Evolutionary conservation across 2,329 filamentous ascomycete species (phyloP), one percentile per base, ranked within the genome.

Genomic region (Ceratocystis cubensis): DNA sequence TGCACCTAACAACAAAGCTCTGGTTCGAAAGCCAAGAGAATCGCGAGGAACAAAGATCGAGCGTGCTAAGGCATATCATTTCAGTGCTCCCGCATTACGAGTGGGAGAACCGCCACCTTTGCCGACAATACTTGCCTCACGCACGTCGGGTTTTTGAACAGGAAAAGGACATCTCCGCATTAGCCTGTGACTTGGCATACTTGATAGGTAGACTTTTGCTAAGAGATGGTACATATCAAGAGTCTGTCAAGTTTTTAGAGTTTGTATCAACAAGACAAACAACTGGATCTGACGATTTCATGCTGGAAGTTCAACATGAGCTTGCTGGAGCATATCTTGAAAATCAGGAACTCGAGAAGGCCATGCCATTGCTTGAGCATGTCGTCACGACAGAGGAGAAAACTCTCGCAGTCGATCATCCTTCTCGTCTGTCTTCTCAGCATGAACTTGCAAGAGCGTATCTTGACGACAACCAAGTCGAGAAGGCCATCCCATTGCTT

Each of bases 391-490:
- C 33, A 33, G 0, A 0, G 2, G 33, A 8, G 2, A 8, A 37
- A 0, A 33, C 33, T 8, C 7, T 33, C 22, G 1, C 22, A 22
- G 22, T 22, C 1, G 22, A 22, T 22, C 1, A 22, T 22, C 22
- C 1, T 22, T 0, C 0, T 22, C 22, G 22, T 22, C 22, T 22
- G 22, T 0, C 22, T 22, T 22, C 1, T 22, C 22, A 22, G 1
- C 1, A 22, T 22, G 1, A 0, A 0, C 22, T 22, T 22, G 22
- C 22, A 22, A 2, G 0, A 2, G 22, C 22, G 2, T 22, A 22
- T 22, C 22, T 22, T 22, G 22, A 2, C 22, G 22, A 22, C 22
- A 22, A 22, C 1, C 22, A 22, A 22, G 0, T 0, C 2, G 0
- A 2, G 22, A 22, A 22, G 22, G 22, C 22, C 22, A 22, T 22